Conservation (phyloP, 257 asterid species). For the Ligustrum vulgare region DNA sequence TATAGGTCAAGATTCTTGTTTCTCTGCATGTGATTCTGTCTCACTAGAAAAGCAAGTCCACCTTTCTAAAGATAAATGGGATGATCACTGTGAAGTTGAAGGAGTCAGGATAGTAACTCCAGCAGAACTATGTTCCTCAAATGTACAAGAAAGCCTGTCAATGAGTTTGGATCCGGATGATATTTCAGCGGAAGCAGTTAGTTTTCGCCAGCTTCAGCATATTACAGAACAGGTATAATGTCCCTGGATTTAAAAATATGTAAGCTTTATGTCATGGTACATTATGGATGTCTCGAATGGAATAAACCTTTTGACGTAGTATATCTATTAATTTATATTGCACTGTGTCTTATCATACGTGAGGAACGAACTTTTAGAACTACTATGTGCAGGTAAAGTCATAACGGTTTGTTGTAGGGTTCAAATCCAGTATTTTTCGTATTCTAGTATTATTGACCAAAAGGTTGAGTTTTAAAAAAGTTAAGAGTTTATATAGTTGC, state of each 20-base stretch:
- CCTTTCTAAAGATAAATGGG: conserved; percentile 34
- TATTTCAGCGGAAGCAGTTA: conserved; percentile 58
- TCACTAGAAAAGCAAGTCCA: conserved; percentile 32
- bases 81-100: conserved; percentile 35
- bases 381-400: neutral
- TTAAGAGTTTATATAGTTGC: neutral
- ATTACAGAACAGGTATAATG: conserved; percentile 71
- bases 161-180: conserved; percentile 49
- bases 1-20: conserved; percentile 35
- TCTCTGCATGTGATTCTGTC: conserved; percentile 33
- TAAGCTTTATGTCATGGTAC: neutral
- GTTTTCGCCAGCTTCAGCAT: conserved; percentile 78
- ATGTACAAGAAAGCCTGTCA: conserved; percentile 46
- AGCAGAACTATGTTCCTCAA: conserved; percentile 52
- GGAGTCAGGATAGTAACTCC: conserved; percentile 33
- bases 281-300: neutral
- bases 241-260: conserved; percentile 2
- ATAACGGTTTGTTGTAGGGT: neutral
- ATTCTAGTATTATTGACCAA: neutral
- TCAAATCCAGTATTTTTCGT: neutral
- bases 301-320: neutral
- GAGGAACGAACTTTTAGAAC: neutral
- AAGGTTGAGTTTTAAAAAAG: neutral
- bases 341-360: neutral
- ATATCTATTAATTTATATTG: neutral